Conservation (phyloP, 805 yeast genomes). For the Suhomyces sp. region DNA sequence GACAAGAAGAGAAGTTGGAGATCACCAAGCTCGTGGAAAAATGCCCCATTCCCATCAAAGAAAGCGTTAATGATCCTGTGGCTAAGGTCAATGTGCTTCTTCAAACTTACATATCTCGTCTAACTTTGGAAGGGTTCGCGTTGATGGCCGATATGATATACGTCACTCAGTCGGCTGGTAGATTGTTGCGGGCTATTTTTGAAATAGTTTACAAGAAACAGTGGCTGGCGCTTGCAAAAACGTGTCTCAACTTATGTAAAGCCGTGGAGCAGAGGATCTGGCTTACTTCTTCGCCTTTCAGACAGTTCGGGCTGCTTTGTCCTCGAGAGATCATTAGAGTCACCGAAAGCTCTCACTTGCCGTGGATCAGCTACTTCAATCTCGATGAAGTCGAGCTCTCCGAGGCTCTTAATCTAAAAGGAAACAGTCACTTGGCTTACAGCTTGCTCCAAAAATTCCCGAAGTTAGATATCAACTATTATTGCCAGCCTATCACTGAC, state of each 20-base stretch:
- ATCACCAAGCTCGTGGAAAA: slow-evolving; percentile 62
- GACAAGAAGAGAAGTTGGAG: slow-evolving; percentile 83
- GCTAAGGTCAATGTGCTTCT: slow-evolving; percentile 78
- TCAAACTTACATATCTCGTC: slow-evolving; percentile 81
- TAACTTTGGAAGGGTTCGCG: slow-evolving; percentile 83
- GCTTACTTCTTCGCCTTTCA: slow-evolving; percentile 79
- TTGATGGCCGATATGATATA: slow-evolving; percentile 90
- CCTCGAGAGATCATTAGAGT: slow-evolving; percentile 68
- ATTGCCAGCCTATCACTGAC: slow-evolving; percentile 75
- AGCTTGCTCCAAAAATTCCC: slow-evolving; percentile 74
- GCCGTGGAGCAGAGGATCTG: slow-evolving; percentile 82
- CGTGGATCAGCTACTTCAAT: slow-evolving; percentile 75
- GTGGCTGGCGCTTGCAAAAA: slow-evolving; percentile 66
- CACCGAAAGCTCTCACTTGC: slow-evolving; percentile 76
- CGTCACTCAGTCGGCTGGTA: slow-evolving; percentile 88
- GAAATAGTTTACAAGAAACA: slow-evolving; percentile 69
- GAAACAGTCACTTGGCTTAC: slow-evolving; percentile 56
- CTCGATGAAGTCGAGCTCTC: slow-evolving; percentile 76
- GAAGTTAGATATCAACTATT: slow-evolving; percentile 52
- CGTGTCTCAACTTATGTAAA: slow-evolving; percentile 63
- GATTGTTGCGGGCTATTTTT: slow-evolving; percentile 79
- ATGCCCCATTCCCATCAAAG: slow-evolving; percentile 86
- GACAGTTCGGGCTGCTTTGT: slow-evolving; percentile 70
- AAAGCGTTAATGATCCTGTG: slow-evolving; percentile 61
- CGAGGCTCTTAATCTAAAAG: slow-evolving; percentile 72